Conservation (phyloP, 768 basidiomycete species). For the Austroboletus festivus region DNA sequence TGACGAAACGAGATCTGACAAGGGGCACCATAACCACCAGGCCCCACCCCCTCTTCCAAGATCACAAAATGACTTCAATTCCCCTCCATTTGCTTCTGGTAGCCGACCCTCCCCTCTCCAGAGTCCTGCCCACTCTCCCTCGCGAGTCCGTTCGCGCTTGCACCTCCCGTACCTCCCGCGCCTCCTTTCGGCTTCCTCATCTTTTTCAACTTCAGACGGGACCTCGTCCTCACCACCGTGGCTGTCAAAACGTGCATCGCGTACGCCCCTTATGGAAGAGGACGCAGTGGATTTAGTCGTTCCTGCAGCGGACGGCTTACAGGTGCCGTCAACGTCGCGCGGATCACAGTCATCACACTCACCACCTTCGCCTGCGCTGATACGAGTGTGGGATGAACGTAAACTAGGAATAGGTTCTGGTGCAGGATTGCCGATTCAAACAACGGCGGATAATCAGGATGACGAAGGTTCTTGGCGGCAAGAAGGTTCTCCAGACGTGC, state of each 20-base stretch:
- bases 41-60: constrained; percentile 9
- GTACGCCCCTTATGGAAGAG: constrained; percentile 29
- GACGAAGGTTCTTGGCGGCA: background rate
- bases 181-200: constrained; percentile 9
- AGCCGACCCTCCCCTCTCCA: constrained; percentile 6
- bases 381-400: constrained; percentile 25
- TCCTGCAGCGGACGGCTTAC: constrained; percentile 13
- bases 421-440: background rate
- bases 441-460: background rate
- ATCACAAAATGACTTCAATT: constrained; percentile 4
- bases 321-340: constrained; percentile 14
- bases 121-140: constrained; percentile 2
- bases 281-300: constrained; percentile 92
- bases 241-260: constrained; percentile 8
- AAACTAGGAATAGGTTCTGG: background rate
- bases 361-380: constrained; percentile 18
- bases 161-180: background rate
- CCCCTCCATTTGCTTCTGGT: constrained; percentile 4
- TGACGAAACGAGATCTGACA: background rate
- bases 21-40: background rate
- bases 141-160: background rate
- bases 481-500: background rate
- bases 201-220: background rate
- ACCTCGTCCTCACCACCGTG: constrained; percentile 1
- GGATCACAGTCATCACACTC: background rate